Base-by-base conservation (phyloP, 768 basidiomycete species). In the Solioccasus polychromus region DNA sequence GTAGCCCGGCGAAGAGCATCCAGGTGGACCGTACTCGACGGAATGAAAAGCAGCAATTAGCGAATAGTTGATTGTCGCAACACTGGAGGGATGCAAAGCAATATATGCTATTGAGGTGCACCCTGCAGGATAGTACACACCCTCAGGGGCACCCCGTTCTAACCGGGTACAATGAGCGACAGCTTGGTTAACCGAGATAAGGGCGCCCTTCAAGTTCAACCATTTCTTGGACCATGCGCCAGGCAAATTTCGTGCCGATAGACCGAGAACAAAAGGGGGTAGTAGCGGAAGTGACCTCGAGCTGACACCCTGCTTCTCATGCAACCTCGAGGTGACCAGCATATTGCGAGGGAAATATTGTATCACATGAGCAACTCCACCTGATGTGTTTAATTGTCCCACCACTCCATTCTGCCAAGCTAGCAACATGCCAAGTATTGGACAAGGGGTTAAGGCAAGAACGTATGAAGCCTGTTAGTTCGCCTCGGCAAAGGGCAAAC, bases 1-100 rank as follows among this genome's bases (percentile, higher is more conserved):
- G 52, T 56, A 20, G 60, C 55, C 12, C 34, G 35, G 35, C 44
- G 52, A 25, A 62, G 35, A 32, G 53, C 45, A 24, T 48, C 40
- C 0, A 49, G 47, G 32, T 59, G 62, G 59, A 50, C 41, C 9
- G 17, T 36, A 35, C 25, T 48, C 14, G 59, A 55, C 37, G 37
- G 47, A 49, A 55, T 36, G 44, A 39, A 52, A 26, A 11, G 38
- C 17, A 29, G n/a, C n/a, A n/a, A n/a, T n/a, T n/a, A n/a, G n/a
- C n/a, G n/a, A n/a, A n/a, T n/a, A n/a, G n/a, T n/a, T n/a, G n/a
- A n/a, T n/a, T n/a, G n/a, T n/a, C n/a, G n/a, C n/a, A n/a, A n/a
- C n/a, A n/a, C n/a, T n/a, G n/a, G n/a, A n/a, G n/a, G n/a, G n/a
- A n/a, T n/a, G n/a, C n/a, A n/a, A n/a, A n/a, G 42, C 1, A 42